Evolutionary conservation across 805 yeast species (phyloP), one percentile per base, ranked within the genome.

Genomic region (Lipomyces sp.): DNA sequence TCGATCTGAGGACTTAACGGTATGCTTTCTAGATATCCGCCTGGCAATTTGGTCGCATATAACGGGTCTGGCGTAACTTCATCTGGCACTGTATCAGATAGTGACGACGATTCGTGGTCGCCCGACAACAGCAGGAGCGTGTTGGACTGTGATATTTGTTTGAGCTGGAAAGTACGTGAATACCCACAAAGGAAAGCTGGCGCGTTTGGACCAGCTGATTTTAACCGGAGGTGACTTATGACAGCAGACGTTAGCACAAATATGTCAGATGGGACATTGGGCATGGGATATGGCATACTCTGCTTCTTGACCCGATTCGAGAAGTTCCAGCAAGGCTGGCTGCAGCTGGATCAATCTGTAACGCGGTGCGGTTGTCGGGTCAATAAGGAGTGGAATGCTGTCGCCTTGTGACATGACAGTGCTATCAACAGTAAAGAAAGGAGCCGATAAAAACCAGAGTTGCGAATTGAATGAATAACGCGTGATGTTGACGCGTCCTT

Each of bases 111-210:
- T 24, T 24, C 24, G 24, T 24, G 1, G 24, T 24, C 24, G 24
- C 24, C 24, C 11, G 76, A 76, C 75, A 85, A 74, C 30, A 92
- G 67, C 71, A 92, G 75, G n/a, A 90, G 87, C 3, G 94, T 84
- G 76, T 94, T 92, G 6, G 97, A 90, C 76, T 94, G 98, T 74
- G 91, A 90, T 80, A 90, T 88, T 73, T 89, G 93, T 61, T 91
- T 82, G 18, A 92, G 72, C 56, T 81, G 80, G 84, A 85, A 92
- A 0, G 96, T 89, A 60, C 80, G 76, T 35, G 77, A 70, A 2
- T 77, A 71, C 0, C 94, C 84, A 65, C 93, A 88, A 15, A 92
- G 75, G 37, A 86, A 91, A 7, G 90, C 84, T 55, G 82, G 55
- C 37, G 62, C 30, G 34, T 64, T 54, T 3, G 59, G 51, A 1